A percentile compares a stretch with the other conserved stretches of the same genome.
phyloP scores from a whole-genome alignment of 169 alveolate species.

The Plasmodium gonderi region DNA sequence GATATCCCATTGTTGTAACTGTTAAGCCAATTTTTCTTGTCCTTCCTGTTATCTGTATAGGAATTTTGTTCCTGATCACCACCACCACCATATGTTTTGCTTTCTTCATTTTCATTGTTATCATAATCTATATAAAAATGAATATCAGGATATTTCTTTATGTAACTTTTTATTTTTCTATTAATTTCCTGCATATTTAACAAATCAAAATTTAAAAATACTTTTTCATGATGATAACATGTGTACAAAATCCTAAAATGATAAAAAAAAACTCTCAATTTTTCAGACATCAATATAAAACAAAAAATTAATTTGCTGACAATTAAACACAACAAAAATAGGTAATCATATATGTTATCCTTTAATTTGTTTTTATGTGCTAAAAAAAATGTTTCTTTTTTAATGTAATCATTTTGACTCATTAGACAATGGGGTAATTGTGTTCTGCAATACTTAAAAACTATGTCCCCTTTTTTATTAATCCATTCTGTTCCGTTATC shows the following conservation, averaged over 20 bases:
- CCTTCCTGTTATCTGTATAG: background rate
- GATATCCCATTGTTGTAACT: background rate
- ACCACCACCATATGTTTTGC: background rate
- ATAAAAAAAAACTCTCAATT: slow-evolving; percentile 56
- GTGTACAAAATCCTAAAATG: slow-evolving; percentile 71
- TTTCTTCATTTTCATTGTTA: slow-evolving; percentile 31
- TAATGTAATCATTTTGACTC: slow-evolving; percentile 37
- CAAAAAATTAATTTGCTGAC: slow-evolving; percentile 67
- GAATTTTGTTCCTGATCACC: background rate
- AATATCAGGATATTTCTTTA: slow-evolving; percentile 71
- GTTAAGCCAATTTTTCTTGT: background rate
- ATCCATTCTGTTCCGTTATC: background rate
- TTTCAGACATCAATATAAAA: slow-evolving; percentile 68
- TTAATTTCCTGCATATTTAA: slow-evolving; percentile 65
- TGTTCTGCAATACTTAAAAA: slow-evolving; percentile 10
- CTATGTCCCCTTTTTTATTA: background rate
- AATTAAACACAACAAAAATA: slow-evolving; percentile 42
- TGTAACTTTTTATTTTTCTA: slow-evolving; percentile 63
- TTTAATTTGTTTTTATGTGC: slow-evolving; percentile 23
- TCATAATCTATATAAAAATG: slow-evolving; percentile 66
- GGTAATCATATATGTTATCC: slow-evolving; percentile 62
- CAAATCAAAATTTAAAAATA: slow-evolving; percentile 71
- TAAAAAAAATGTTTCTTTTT: slow-evolving; percentile 22
- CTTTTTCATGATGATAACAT: slow-evolving; percentile 5
- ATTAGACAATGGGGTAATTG: slow-evolving; percentile 11